Base-by-base conservation (phyloP, 768 basidiomycete species). In the Floccularia luteovirens region DNA sequence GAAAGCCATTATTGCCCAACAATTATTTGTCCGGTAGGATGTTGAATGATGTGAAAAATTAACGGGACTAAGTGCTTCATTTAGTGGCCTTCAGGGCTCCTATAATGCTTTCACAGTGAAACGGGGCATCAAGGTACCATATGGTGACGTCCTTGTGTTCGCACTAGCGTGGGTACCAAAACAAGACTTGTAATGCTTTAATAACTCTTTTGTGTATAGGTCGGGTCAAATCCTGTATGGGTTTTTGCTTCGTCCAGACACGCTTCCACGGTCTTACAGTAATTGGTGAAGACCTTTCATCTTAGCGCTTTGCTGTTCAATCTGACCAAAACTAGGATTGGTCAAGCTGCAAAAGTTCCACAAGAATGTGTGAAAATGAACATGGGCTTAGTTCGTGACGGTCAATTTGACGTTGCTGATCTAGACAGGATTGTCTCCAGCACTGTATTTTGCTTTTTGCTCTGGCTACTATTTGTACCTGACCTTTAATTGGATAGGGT, bases 141-240 rank as follows among this genome's bases (percentile, higher is more conserved):
- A 91, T 55, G 93, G 93, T 3, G 86, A 83, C 35, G 74, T 89
- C 0, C 56, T 93, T 5, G 73, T 94, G 7, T 96, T 97, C 51
- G 69, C 80, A 0, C 50, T 91, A 3, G 78, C 77, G 82, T 88
- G 52, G 8, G 74, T 57, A 13, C 13, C 22, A 39, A 28, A 6
- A 12, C 2, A 31, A 33, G 41, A n/a, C 10, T 32, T 14, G 5
- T 12, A 6, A 27, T 24, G 13, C 16, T 28, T 16, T 22, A 41
- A 13, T 8, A 17, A 37, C 24, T 42, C 16, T 5, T 38, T 30
- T 3, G 31, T 41, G 37, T 20, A 6, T 16, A 88, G 86, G 12
- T 92, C 80, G 49, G 82, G 79, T 2, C 91, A 94, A 58, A 94
- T 97, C 55, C 61, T 90, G 55, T 92, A 89, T 53, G 80, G 70